These are phyloP conservation scores for Beauveria scarabaeidicola DNA, from an alignment of 2,329 filamentous ascomycete species.

Conservation along the genomic window DNA sequence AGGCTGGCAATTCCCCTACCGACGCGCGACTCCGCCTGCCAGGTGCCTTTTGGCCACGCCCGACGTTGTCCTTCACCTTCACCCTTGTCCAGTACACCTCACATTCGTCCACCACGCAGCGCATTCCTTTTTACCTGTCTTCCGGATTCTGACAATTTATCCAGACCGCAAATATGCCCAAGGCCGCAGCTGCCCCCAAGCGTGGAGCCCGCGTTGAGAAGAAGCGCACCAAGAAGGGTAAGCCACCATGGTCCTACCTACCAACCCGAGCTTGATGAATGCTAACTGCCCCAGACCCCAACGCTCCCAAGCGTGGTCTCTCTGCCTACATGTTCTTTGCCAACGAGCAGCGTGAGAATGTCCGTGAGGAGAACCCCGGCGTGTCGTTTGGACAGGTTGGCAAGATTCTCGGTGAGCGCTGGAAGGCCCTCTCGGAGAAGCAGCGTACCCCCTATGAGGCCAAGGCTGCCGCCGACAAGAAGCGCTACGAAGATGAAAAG, in stretches of 20 bases:
- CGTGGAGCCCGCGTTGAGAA: slow-evolving; percentile 47
- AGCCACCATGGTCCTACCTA: slow-evolving; percentile 18
- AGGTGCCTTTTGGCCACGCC: not conserved
- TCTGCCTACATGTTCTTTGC: slow-evolving; percentile 99
- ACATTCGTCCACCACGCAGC: not conserved
- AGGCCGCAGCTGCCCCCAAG: slow-evolving; percentile 43
- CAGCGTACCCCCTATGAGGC: slow-evolving; percentile 90
- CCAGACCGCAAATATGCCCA: slow-evolving; percentile 45
- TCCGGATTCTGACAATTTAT: not conserved
- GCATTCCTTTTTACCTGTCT: not conserved
- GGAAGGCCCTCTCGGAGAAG: slow-evolving; percentile 93
- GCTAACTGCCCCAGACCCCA: slow-evolving; percentile 59
- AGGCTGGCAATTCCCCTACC: not conserved
- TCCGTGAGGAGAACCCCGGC: slow-evolving; percentile 95
- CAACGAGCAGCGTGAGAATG: slow-evolving; percentile 97
- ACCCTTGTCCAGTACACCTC: slow-evolving; percentile 14
- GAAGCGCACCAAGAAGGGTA: slow-evolving; percentile 53
- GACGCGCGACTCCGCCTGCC: not conserved
- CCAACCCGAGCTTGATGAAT: slow-evolving; percentile 4
- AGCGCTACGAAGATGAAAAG: slow-evolving; percentile 98
- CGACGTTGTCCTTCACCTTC: slow-evolving; percentile 8
- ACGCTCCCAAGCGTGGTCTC: slow-evolving; percentile 97
- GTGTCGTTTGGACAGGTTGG: slow-evolving; percentile 98
- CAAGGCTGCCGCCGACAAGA: slow-evolving; percentile 96
- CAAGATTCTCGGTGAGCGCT: slow-evolving; percentile 95